Base-by-base conservation (phyloP, 805 yeast genomes). In the Candida parachauliodes region DNA sequence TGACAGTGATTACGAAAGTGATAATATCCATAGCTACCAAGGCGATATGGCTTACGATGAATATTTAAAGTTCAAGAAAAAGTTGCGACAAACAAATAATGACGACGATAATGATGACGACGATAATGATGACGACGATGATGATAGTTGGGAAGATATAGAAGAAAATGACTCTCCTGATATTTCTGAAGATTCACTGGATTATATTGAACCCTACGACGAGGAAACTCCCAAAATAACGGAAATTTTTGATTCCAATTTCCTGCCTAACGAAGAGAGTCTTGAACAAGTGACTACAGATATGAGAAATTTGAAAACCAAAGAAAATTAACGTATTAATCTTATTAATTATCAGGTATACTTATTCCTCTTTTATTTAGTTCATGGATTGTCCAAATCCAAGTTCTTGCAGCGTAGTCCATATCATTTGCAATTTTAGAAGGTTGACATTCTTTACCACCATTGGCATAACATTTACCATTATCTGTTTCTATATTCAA, bases 321-420 rank as follows among this genome's bases (percentile, higher is more conserved):
- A 17, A 2, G 24, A 34, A 21, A 17, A 34, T 18, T 21, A 25
- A 15, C 14, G 14, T 6, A 32, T 24, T 10, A 7, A 21, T 21
- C 10, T 8, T 8, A 21, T 33, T 25, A 24, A 8, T 4, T 33
- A 22, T 44, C 45, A 16, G 60, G 53, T 19, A 65, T 51, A 23
- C 50, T 46, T 28, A 65, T 56, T 16, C 62, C 55, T 22, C 85
- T 66, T 42, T 76, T 71, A 31, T 73, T 63, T 35, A 85, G 54
- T 52, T 81, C 74, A 30, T 68, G 72, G 1, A 77, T 72, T 0
- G 91, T 81, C 94, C 94, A 85, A 10, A 79, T 77, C 89, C 94
- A 86, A 24, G 83, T 79, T 31, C 77, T 64, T 4, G 81, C 79
- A 1, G 85, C 84, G 47, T 74, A 76, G 39, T 77, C 77, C 56